Percentiles rank a stretch among this genome's conserved stretches.
Evolutionary conservation across 73 alveolate species (phyloP).

Genomic region (Paramecium sonneborni): DNA sequence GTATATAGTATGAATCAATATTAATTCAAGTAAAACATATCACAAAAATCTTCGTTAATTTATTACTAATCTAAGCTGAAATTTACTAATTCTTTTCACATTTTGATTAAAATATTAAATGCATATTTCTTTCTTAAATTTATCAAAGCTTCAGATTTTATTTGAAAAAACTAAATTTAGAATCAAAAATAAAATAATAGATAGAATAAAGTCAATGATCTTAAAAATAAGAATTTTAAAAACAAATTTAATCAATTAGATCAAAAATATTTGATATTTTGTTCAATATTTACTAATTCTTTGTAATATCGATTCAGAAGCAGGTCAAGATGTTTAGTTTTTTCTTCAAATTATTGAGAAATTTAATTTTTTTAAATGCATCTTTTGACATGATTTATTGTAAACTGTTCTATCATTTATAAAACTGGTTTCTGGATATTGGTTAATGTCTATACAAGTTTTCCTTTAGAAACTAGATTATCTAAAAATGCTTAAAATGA

Average conservation of each 20-base stretch:
- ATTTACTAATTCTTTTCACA: too few species aligned
- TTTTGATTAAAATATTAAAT: too few species aligned
- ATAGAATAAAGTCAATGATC: neutral
- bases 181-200: neutral
- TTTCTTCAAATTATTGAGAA: neutral
- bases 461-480: neutral
- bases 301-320: neutral
- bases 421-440: neutral
- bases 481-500: slow-evolving; percentile 3
- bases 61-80: too few species aligned
- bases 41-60: neutral
- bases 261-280: slow-evolving; percentile 1
- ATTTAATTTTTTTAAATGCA: neutral
- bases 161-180: too few species aligned
- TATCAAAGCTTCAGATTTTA: too few species aligned
- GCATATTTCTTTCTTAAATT: too few species aligned
- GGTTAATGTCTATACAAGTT: neutral
- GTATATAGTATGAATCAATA: neutral
- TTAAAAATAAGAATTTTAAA: neutral
- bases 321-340: neutral
- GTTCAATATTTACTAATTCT: neutral
- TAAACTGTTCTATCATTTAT: neutral
- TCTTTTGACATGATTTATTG: slow-evolving; percentile 28
- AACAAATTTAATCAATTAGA: neutral
- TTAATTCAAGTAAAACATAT: neutral